A percentile compares a stretch with the other conserved stretches of the same genome.
These are phyloP conservation scores for Ophiostoma piceae DNA, from an alignment of 2,329 filamentous ascomycete species.

Conservation along the genomic window DNA sequence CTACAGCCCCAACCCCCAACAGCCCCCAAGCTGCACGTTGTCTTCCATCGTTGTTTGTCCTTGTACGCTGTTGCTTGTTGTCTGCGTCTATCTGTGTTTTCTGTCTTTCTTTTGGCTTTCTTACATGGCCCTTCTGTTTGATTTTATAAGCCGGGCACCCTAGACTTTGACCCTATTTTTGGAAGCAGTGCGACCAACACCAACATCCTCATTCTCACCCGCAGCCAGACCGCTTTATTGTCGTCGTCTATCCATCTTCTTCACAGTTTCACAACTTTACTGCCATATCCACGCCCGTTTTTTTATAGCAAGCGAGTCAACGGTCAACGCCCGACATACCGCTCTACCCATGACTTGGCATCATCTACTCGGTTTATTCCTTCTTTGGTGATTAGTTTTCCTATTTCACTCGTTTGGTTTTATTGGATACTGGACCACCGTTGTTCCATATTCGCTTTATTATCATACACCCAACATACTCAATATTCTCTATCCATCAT, in stretches of 20 bases:
- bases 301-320: background rate
- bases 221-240: background rate
- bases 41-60: background rate
- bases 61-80: background rate
- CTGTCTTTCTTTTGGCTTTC: no score
- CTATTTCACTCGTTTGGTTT: background rate
- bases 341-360: no score
- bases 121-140: background rate
- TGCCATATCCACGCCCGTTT: background rate
- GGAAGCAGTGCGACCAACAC: background rate
- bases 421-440: background rate
- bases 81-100: background rate
- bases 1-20: slow-evolving; percentile 3
- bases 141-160: background rate
- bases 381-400: background rate
- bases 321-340: background rate
- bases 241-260: background rate
- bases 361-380: no score
- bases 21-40: background rate
- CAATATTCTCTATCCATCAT: background rate
- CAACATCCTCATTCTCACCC: background rate
- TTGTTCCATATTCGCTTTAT: background rate
- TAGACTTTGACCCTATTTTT: background rate
- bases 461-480: background rate
- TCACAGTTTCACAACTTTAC: background rate